Evolutionary conservation across 345 rosid species (phyloP).

Genomic region (Brassica rapa): DNA sequence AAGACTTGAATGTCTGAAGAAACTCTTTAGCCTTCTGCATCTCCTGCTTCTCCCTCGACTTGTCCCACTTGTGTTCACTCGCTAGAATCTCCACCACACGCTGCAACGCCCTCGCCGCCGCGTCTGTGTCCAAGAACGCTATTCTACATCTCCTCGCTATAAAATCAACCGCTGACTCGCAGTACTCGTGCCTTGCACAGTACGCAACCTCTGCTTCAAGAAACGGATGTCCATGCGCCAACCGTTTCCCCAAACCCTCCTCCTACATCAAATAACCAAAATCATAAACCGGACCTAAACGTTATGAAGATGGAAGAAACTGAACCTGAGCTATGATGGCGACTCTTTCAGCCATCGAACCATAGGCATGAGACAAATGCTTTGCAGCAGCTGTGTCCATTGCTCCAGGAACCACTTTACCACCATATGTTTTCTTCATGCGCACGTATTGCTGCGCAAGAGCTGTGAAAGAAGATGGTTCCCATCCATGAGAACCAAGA

Average conservation of each 20-base stretch:
- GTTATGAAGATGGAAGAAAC: slow-evolving; percentile 14
- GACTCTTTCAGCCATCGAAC: slow-evolving; percentile 74
- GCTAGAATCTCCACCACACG: slow-evolving; percentile 75
- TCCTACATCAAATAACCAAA: slow-evolving; percentile 43
- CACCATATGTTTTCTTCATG: slow-evolving; percentile 75
- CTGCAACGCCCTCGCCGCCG: slow-evolving; percentile 83
- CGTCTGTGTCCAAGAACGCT: slow-evolving; percentile 95
- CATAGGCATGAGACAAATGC: slow-evolving; percentile 95
- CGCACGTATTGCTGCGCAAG: slow-evolving; percentile 90
- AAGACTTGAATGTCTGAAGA: slow-evolving; percentile 87
- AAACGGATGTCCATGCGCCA: slow-evolving; percentile 87
- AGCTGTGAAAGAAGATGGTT: slow-evolving; percentile 74
- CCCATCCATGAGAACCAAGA: slow-evolving; percentile 89
- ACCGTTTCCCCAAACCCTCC: slow-evolving; percentile 85
- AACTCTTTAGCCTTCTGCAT: slow-evolving; percentile 60
- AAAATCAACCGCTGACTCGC: slow-evolving; percentile 90
- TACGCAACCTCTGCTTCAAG: slow-evolving; percentile 65
- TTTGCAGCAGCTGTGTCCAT: slow-evolving; percentile 90
- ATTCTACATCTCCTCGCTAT: slow-evolving; percentile 94
- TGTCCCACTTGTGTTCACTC: slow-evolving; percentile 76
- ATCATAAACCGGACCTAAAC: not conserved
- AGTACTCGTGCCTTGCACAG: slow-evolving; percentile 88
- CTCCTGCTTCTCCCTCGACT: slow-evolving; percentile 70
- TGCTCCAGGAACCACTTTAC: slow-evolving; percentile 78
- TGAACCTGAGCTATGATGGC: slow-evolving; percentile 93